phyloP scores from a whole-genome alignment of 768 basidiomycete genomes.

The Termitomyces sp. region DNA sequence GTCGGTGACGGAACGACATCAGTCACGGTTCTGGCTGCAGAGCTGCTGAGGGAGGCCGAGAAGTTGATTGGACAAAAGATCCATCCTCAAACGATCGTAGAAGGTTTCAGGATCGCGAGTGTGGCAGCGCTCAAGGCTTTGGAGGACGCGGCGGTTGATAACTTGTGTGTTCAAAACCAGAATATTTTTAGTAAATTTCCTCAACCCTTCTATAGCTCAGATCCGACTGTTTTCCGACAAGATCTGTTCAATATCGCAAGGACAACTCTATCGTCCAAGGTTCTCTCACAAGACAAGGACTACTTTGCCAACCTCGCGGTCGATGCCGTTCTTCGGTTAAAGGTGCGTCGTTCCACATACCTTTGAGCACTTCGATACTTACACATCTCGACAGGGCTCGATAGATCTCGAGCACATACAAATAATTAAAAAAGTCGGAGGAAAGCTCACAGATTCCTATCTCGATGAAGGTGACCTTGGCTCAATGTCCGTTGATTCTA shows the following conservation, averaged over 20 bases:
- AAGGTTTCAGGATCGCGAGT: slow-evolving; percentile 94
- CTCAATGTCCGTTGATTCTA: not conserved
- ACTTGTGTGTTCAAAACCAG: slow-evolving; percentile 57
- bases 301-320: slow-evolving; percentile 99
- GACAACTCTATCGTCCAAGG: slow-evolving; percentile 95
- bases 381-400: slow-evolving; percentile 63
- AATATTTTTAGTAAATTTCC: not conserved
- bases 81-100: slow-evolving; percentile 97
- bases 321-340: slow-evolving; percentile 90
- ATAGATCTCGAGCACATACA: slow-evolving; percentile 98
- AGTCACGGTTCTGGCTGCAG: slow-evolving; percentile 89
- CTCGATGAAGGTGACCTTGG: slow-evolving; percentile 81
- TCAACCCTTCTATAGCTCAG: slow-evolving; percentile 41
- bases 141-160: slow-evolving; percentile 77
- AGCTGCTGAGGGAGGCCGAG: slow-evolving; percentile 92
- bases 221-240: slow-evolving; percentile 72
- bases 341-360: slow-evolving; percentile 39
- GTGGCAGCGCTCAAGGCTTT: slow-evolving; percentile 80
- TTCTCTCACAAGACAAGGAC: slow-evolving; percentile 93
- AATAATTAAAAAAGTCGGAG: slow-evolving; percentile 99
- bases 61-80: slow-evolving; percentile 89
- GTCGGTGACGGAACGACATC: slow-evolving; percentile 94
- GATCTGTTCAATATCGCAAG: slow-evolving; percentile 96
- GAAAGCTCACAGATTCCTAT: slow-evolving; percentile 97
- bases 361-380: not conserved